A percentile compares a stretch with the other conserved stretches of the same genome.
phyloP scores from a whole-genome alignment of 345 rosid species.

The Acer saccharum region DNA sequence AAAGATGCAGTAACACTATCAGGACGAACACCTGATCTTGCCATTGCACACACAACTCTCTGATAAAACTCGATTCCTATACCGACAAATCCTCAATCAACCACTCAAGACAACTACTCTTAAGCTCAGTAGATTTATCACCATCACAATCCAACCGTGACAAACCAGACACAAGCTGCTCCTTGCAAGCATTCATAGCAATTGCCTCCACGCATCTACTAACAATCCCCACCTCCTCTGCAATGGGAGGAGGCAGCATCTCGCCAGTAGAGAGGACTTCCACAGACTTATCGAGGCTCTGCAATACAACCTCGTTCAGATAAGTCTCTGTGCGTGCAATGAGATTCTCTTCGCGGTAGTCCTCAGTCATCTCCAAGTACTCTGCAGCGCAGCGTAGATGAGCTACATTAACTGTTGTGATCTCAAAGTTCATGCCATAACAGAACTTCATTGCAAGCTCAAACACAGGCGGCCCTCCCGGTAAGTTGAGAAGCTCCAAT shows the following conservation, averaged over 20 bases:
- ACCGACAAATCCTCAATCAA: constrained; percentile 81
- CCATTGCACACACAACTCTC: constrained; percentile 63
- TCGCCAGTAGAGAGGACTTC: constrained; percentile 67
- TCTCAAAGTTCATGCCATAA: constrained; percentile 89
- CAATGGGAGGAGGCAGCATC: constrained; percentile 33
- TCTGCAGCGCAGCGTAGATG: constrained; percentile 69
- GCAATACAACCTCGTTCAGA: constrained; percentile 55
- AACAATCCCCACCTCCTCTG: constrained; percentile 58
- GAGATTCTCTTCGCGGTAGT: constrained; percentile 69
- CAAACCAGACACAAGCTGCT: constrained; percentile 69
- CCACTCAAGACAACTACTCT: constrained; percentile 60
- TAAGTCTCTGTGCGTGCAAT: constrained; percentile 60
- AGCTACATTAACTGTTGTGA: constrained; percentile 65
- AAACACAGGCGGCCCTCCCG: constrained; percentile 73
- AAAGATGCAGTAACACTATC: constrained; percentile 64
- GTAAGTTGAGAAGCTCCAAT: constrained; percentile 62
- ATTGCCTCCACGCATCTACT: constrained; percentile 71
- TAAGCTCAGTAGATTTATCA: constrained; percentile 56
- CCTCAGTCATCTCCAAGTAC: constrained; percentile 88
- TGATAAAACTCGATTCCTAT: constrained; percentile 58
- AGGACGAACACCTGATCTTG: constrained; percentile 50
- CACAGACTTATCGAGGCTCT: constrained; percentile 62
- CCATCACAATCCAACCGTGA: constrained; percentile 46
- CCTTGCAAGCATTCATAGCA: constrained; percentile 71
- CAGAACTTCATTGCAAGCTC: constrained; percentile 92